phyloP scores from a whole-genome alignment of 768 basidiomycete species.

The Leccinum fibrillosum region DNA sequence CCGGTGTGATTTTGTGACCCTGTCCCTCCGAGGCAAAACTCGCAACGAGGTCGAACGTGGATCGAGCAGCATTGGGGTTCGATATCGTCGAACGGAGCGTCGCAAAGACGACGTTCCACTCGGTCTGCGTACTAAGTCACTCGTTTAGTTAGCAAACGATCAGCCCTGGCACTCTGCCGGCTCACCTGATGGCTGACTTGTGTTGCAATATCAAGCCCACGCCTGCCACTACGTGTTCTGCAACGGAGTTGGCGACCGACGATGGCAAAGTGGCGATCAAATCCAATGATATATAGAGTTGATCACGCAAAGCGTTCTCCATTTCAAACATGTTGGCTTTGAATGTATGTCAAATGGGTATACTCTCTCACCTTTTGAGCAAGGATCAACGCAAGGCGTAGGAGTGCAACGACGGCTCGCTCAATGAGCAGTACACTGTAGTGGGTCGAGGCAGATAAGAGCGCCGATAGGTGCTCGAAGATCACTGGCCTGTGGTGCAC shows the following conservation, averaged over 20 bases:
- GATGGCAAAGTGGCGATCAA: conserved; percentile 78
- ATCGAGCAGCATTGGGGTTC: conserved; percentile 82
- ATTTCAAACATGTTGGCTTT: conserved; percentile 2
- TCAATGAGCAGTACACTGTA: conserved; percentile 93
- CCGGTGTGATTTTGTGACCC: conserved; percentile 58
- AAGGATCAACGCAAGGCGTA: conserved; percentile 80
- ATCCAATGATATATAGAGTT: conserved; percentile 93
- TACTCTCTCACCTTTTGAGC: conserved; percentile 65
- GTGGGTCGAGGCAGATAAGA: conserved; percentile 71
- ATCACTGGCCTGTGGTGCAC: conserved; percentile 72
- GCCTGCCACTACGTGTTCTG: conserved; percentile 89
- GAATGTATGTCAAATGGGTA: neutral
- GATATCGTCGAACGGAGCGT: conserved; percentile 81
- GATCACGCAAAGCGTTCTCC: conserved; percentile 83
- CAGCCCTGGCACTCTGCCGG: neutral
- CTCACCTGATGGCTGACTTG: conserved; percentile 60
- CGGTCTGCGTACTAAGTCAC: conserved; percentile 72
- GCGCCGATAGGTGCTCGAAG: conserved; percentile 85
- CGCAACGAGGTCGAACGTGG: conserved; percentile 78
- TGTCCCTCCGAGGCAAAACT: conserved; percentile 62
- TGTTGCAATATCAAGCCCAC: conserved; percentile 78
- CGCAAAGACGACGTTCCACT: conserved; percentile 93
- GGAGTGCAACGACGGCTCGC: conserved; percentile 84
- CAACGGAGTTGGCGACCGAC: conserved; percentile 74
- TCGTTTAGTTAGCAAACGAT: conserved; percentile 4